Conservation (phyloP, 148 eudicot genomes). For the Cornus florida region DNA sequence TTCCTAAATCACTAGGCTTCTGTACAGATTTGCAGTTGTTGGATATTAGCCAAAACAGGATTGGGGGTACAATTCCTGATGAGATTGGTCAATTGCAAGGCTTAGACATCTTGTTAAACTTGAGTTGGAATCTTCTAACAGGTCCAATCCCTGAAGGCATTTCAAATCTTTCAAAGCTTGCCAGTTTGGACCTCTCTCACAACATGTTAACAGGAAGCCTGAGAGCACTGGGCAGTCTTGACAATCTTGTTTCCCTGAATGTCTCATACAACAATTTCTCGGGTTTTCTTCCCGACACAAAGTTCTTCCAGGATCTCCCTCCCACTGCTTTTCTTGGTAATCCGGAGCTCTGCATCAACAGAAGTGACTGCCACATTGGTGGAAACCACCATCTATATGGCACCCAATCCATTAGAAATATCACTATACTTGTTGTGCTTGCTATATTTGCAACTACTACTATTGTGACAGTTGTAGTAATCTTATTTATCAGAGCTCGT, state of each 20-base stretch:
- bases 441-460: constrained; percentile 4
- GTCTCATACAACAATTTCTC: constrained; percentile 40
- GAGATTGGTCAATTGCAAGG: constrained; percentile 35
- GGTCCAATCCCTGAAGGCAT: constrained; percentile 37
- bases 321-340: constrained; percentile 26
- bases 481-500: constrained; percentile 12
- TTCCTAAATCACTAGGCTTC: constrained; percentile 29
- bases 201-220: constrained; percentile 33
- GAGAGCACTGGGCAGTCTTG: constrained; percentile 26
- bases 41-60: constrained; percentile 32
- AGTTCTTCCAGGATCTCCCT: constrained; percentile 35
- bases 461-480: constrained; percentile 10
- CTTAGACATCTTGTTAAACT: constrained; percentile 33
- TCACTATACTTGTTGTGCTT: constrained; percentile 13
- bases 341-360: constrained; percentile 28
- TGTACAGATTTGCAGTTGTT: constrained; percentile 34
- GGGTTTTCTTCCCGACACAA: constrained; percentile 32
- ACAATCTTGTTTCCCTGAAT: constrained; percentile 40
- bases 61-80: constrained; percentile 27
- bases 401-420: constrained; percentile 9
- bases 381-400: constrained; percentile 8
- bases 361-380: constrained; percentile 8
- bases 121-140: constrained; percentile 31
- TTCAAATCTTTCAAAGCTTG: constrained; percentile 32
- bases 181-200: constrained; percentile 40